Base-by-base conservation (phyloP, 2,329 filamentous ascomycete species). In the Bipolaris bicolor region DNA sequence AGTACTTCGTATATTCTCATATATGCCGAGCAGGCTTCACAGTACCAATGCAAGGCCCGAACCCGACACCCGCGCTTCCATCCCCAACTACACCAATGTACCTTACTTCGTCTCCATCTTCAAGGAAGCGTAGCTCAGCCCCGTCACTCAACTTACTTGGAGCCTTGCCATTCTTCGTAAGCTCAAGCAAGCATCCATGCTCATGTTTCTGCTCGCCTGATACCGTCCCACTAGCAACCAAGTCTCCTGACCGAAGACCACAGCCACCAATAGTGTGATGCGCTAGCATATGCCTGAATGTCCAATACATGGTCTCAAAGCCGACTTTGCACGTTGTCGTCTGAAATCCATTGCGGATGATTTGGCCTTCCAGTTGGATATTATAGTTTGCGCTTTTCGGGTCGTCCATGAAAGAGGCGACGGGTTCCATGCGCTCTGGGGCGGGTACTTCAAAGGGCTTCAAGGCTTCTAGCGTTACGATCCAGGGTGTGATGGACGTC, bases 401-500 rank as follows among this genome's bases (percentile, higher is more conserved):
- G 31, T 71, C 70, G n/a, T 70, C 56, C 60, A 72, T 57, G 47
- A 70, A 74, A 5, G 49, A 33, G 3, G 66, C 63, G 1, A 70
- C 64, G n/a, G 65, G 57, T 7, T 60, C 54, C 53, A 64, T 65
- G 1, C 68, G 64, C 40, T 52, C 33, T 40, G 69, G 64, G 9
- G 69, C 67, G 10, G 60, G 45, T 1, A 68, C 63, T 37, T 63
- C 53, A 49, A 74, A 76, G 5, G 69, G 63, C 55, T 76, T 73
- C n/a, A 89, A 68, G 0, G 87, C 86, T 34, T 88, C 85, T 1
- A 84, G 74, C 0, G 85, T 86, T 3, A 88, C 71, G 11, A 88
- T 76, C 86, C 86, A 89, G 0, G 86, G 85, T 0, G 83, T 85
- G 20, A 89, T 83, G 0, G 79, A 81, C 0, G 85, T 88, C 6